Evolutionary conservation across 768 basidiomycete species (phyloP).

Genomic region (Boletus fagicola): DNA sequence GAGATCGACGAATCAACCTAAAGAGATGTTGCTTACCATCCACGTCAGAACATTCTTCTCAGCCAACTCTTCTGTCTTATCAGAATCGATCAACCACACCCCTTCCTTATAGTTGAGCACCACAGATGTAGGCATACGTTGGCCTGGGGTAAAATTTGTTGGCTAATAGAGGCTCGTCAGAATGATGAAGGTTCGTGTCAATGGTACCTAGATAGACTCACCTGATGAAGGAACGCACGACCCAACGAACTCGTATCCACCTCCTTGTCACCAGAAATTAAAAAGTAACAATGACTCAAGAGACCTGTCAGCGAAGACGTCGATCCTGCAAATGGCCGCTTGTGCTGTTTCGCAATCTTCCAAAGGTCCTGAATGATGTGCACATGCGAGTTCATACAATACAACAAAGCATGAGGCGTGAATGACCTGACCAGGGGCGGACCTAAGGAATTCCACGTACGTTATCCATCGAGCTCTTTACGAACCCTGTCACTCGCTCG

Average conservation of each 20-base stretch:
- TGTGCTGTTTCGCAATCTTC: constrained; percentile 54
- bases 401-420: not conserved
- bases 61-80: constrained; percentile 38
- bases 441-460: constrained; percentile 36
- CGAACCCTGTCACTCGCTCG: constrained; percentile 68
- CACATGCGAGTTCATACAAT: not conserved
- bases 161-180: constrained; percentile 39
- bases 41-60: constrained; percentile 73
- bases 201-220: constrained; percentile 30
- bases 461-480: constrained; percentile 74
- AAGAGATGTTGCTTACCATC: constrained; percentile 48
- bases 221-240: constrained; percentile 55
- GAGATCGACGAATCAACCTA: not conserved
- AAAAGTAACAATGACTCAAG: constrained; percentile 83
- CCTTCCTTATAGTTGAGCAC: constrained; percentile 64
- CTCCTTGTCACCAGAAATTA: constrained; percentile 68
- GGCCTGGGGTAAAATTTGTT: constrained; percentile 69
- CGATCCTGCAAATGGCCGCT: constrained; percentile 72
- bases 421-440: not conserved
- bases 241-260: constrained; percentile 66
- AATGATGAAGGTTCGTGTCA: too few species aligned
- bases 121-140: constrained; percentile 73
- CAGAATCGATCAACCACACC: constrained; percentile 64
- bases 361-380: constrained; percentile 54
- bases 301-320: constrained; percentile 88